Conservation (phyloP, 164 flowering plant genomes). For the Sextonia rubra region DNA sequence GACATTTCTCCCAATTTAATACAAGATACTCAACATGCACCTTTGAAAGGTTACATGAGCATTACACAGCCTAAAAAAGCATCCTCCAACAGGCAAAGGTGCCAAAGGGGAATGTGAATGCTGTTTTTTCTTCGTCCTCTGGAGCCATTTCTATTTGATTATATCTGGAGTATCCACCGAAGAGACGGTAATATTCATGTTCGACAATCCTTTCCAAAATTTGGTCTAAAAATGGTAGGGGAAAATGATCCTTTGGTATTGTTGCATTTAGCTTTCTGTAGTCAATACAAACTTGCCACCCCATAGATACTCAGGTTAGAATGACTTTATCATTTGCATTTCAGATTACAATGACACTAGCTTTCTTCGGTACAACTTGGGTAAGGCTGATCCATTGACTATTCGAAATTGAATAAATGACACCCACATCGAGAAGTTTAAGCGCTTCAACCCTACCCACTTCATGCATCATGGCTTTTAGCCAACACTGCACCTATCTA, state of each 20-base stretch:
- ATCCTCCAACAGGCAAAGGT: not conserved
- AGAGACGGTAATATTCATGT: not conserved
- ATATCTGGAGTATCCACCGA: constrained; percentile 5
- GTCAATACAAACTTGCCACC: no score
- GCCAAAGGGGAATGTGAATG: constrained; percentile 1
- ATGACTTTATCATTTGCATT: no score
- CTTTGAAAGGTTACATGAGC: not conserved
- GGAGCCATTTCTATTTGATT: not conserved
- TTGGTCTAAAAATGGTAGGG: constrained; percentile 4
- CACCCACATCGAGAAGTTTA: no score
- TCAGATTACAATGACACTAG: no score
- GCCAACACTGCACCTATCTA: not conserved
- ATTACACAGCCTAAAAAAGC: constrained; percentile 3
- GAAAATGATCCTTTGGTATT: not conserved
- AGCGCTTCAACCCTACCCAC: not conserved
- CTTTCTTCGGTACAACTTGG: no score
- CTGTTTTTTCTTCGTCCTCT: constrained; percentile 1
- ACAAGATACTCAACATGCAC: not conserved
- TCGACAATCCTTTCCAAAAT: not conserved
- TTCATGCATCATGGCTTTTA: not conserved
- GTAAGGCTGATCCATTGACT: no score
- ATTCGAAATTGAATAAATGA: not conserved
- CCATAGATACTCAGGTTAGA: no score
- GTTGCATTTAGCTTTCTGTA: not conserved
- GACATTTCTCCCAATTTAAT: not conserved